phyloP scores from a whole-genome alignment of 306 rosid species.

The Albizia julibrissin region DNA sequence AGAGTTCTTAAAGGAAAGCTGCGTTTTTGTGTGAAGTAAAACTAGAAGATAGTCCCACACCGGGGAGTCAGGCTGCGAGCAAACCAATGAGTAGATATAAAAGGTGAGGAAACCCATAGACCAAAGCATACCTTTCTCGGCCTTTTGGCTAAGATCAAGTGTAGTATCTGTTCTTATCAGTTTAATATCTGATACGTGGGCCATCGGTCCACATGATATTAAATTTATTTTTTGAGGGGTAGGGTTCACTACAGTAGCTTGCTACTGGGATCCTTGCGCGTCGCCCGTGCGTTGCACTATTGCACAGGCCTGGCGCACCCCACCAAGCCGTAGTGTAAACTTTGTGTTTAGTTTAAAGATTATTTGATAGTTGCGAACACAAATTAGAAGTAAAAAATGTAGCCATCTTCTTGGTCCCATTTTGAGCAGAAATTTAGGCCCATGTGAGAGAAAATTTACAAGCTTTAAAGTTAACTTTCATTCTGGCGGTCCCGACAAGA shows the following conservation, averaged over 20 bases:
- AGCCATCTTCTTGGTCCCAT: too few relatives aligned
- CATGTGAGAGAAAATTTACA: too few relatives aligned
- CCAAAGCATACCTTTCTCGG: not conserved
- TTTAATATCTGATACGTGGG: conserved; percentile 1
- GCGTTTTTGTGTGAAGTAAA: too few relatives aligned
- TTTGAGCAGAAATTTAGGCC: too few relatives aligned
- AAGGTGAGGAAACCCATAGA: not conserved
- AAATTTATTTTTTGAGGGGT: not conserved
- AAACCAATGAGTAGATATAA: not conserved
- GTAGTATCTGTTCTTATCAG: conserved; percentile 9
- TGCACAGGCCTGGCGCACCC: not conserved
- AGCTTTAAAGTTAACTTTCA: too few relatives aligned
- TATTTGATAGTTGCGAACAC: too few relatives aligned
- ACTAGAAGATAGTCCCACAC: not conserved
- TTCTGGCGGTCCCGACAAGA: too few relatives aligned
- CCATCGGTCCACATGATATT: not conserved
- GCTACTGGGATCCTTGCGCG: not conserved
- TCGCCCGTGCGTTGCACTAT: not conserved
- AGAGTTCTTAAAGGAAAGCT: too few relatives aligned
- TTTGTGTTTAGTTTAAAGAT: too few relatives aligned
- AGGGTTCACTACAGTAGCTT: not conserved
- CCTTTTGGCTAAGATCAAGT: conserved; percentile 8
- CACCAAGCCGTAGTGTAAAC: not conserved
- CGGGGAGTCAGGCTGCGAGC: not conserved
- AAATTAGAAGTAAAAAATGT: too few relatives aligned